These are phyloP conservation scores for Lachancea lanzarotensis DNA, from an alignment of 805 yeast genomes.

Conservation along the genomic window DNA sequence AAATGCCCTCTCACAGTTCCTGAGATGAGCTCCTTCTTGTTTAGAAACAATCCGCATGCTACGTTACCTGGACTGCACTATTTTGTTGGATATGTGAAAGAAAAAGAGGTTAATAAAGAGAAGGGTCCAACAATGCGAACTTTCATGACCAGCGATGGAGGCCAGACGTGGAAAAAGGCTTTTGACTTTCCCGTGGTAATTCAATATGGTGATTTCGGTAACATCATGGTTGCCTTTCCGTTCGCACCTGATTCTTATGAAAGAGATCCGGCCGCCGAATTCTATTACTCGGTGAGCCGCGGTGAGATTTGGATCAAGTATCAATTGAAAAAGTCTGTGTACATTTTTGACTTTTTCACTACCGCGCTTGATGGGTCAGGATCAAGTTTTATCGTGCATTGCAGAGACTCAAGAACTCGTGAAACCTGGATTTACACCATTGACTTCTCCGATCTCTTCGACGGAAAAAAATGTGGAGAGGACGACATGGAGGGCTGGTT, in stretches of 20 bases:
- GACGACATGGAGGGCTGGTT: conserved; percentile 61
- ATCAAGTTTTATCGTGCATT: conserved; percentile 46
- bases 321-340: conserved; percentile 40
- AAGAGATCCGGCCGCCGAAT: conserved; percentile 31
- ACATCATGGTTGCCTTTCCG: conserved; percentile 59
- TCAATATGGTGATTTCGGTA: conserved; percentile 74
- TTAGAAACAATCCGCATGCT: neutral
- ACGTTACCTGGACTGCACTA: conserved; percentile 44
- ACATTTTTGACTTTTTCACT: conserved; percentile 36
- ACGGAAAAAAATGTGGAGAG: conserved; percentile 36
- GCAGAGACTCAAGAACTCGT: conserved; percentile 25
- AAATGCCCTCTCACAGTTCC: conserved; percentile 45
- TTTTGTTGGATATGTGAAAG: conserved; percentile 17
- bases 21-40: conserved; percentile 35
- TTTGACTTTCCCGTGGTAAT: conserved; percentile 47
- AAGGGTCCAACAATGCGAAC: conserved; percentile 33
- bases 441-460: conserved; percentile 54
- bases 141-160: conserved; percentile 70
- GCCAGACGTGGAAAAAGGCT: conserved; percentile 59
- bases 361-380: conserved; percentile 72
- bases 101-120: conserved; percentile 7
- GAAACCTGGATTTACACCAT: conserved; percentile 28
- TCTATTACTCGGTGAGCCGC: conserved; percentile 60
- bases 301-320: conserved; percentile 58
- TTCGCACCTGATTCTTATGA: conserved; percentile 31